Evolutionary conservation across 2,329 filamentous ascomycete species (phyloP).

Genomic region (Aspergillus carbonarius): DNA sequence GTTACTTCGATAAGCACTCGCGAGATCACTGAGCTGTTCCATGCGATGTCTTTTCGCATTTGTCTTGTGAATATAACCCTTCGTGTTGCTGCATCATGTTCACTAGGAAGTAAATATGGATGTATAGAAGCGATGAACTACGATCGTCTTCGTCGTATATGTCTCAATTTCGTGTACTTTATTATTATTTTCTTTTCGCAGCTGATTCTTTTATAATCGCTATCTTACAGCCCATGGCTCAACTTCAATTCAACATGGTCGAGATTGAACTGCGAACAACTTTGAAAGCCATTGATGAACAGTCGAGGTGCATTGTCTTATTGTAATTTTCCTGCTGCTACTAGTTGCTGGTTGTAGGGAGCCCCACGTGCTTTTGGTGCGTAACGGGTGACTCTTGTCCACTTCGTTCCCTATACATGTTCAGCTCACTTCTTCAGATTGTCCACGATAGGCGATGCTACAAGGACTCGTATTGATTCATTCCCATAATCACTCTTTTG

Average conservation of each 20-base stretch:
- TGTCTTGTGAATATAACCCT: slow-evolving; percentile 13
- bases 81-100: slow-evolving; percentile 7
- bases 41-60: slow-evolving; percentile 15
- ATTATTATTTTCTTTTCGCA: background rate
- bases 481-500: background rate
- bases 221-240: background rate
- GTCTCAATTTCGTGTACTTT: slow-evolving; percentile 3
- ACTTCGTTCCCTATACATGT: background rate
- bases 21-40: slow-evolving; percentile 25
- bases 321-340: background rate
- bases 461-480: background rate
- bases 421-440: background rate
- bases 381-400: slow-evolving; percentile 6
- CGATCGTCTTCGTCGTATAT: slow-evolving; percentile 2
- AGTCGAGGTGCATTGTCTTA: background rate
- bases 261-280: background rate
- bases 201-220: background rate
- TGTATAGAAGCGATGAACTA: slow-evolving; percentile 16
- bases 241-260: background rate
- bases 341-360: background rate
- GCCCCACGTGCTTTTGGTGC: background rate
- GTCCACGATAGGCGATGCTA: background rate
- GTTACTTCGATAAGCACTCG: slow-evolving; percentile 40
- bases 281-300: background rate
- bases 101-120: slow-evolving; percentile 20